phyloP scores from a whole-genome alignment of 148 eudicot genomes.

The Rhododendron griersonianum region DNA sequence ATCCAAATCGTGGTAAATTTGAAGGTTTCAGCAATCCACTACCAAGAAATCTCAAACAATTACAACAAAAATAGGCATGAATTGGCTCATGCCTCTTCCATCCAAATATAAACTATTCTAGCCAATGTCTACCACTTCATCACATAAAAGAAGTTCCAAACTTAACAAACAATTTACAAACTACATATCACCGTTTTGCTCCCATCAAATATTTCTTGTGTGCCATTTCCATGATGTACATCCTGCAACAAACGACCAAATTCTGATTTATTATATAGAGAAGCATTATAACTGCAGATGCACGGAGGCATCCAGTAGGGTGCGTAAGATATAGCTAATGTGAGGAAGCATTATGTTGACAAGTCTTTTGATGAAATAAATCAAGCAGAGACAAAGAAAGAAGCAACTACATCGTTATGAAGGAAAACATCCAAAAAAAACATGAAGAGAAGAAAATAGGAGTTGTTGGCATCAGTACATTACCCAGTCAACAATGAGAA shows the following conservation, averaged over 20 bases:
- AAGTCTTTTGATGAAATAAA: not conserved
- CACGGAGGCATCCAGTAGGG: not conserved
- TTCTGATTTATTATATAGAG: not conserved
- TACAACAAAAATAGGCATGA: not conserved
- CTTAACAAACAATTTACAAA: not conserved
- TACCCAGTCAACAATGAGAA: conserved; percentile 97
- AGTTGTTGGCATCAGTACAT: conserved; percentile 41
- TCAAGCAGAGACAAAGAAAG: not conserved
- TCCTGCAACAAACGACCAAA: conserved; percentile 48
- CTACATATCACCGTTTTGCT: conserved; percentile 65
- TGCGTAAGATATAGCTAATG: not conserved
- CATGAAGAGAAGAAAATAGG: not conserved
- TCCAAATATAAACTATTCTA: not conserved
- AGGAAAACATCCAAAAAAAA: not conserved
- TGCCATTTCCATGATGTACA: conserved; percentile 99
- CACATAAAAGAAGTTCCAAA: not conserved
- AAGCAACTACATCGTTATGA: not conserved
- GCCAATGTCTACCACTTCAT: not conserved
- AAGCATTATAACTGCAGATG: not conserved
- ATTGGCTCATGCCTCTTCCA: not conserved
- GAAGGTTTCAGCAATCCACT: not conserved
- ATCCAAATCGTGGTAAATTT: not conserved
- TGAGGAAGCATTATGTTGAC: not conserved
- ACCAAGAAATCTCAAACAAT: not conserved
- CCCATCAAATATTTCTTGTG: conserved; percentile 89